Percentiles rank a stretch among this genome's conserved stretches.
phyloP scores from a whole-genome alignment of 805 yeast genomes.

The Candida andamanensis region DNA sequence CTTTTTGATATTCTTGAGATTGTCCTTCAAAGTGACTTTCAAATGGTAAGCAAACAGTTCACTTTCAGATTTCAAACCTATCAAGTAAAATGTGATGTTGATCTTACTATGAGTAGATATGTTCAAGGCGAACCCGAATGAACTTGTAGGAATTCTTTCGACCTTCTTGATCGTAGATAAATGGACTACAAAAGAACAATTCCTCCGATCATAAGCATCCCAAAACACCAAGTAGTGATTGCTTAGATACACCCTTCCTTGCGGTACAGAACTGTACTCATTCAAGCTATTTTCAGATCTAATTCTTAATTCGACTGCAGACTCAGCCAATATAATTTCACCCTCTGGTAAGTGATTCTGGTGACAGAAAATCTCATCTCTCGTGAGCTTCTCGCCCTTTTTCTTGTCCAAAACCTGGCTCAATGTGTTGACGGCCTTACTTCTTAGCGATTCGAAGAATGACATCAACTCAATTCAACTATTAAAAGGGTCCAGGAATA shows the following conservation, averaged over 20 bases:
- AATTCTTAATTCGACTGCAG: slow-evolving; percentile 53
- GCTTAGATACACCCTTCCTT: slow-evolving; percentile 66
- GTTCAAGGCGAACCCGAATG: slow-evolving; percentile 75
- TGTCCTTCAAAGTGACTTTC: slow-evolving; percentile 56
- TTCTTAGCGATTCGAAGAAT: slow-evolving; percentile 44
- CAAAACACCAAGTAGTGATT: slow-evolving; percentile 71
- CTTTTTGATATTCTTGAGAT: slow-evolving; percentile 55
- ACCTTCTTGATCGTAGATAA: slow-evolving; percentile 77
- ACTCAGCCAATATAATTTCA: slow-evolving; percentile 61
- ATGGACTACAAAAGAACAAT: slow-evolving; percentile 67
- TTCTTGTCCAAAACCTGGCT: slow-evolving; percentile 41
- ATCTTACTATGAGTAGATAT: slow-evolving; percentile 64
- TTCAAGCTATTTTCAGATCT: slow-evolving; percentile 17
- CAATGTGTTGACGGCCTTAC: slow-evolving; percentile 43
- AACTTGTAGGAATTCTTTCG: slow-evolving; percentile 73
- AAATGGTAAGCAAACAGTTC: slow-evolving; percentile 74
- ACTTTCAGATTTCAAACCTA: slow-evolving; percentile 73
- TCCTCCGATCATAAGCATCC: slow-evolving; percentile 62
- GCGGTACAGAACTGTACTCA: slow-evolving; percentile 29
- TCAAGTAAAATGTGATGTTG: slow-evolving; percentile 61
- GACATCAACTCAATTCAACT: slow-evolving; percentile 31
- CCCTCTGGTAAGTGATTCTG: slow-evolving; percentile 68
- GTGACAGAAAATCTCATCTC: slow-evolving; percentile 65
- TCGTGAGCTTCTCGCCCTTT: slow-evolving; percentile 42
- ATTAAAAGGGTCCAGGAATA: too few relatives aligned